phyloP scores from a whole-genome alignment of 345 rosid species.

The Eucalyptus marginata region DNA sequence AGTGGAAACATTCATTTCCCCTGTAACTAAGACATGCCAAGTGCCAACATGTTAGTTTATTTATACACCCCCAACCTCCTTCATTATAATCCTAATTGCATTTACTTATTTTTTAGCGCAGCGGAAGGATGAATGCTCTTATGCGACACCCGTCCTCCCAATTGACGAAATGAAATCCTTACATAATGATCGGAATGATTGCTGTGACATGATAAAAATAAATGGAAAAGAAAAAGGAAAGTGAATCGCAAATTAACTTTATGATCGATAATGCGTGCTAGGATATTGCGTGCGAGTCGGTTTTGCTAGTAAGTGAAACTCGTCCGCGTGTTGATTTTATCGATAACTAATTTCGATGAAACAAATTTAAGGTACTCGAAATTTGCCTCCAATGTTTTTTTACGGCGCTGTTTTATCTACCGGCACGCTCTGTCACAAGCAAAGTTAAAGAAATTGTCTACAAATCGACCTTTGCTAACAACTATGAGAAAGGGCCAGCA shows the following conservation, averaged over 20 bases:
- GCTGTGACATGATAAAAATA: not conserved
- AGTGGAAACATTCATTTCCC: not conserved
- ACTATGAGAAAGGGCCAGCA: not conserved
- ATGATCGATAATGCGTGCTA: not conserved
- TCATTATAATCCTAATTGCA: not conserved
- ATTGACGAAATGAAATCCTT: not conserved
- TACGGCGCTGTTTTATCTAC: not conserved
- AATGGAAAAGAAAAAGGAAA: not conserved
- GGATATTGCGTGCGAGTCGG: not conserved
- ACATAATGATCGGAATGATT: not conserved
- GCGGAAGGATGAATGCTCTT: not conserved
- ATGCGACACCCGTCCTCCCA: rapidly evolving
- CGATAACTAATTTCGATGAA: not conserved
- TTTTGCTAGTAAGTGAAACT: not conserved
- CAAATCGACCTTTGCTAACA: not conserved
- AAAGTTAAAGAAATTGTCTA: not conserved
- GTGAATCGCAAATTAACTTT: not conserved
- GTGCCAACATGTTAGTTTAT: not conserved
- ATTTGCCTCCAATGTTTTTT: not conserved
- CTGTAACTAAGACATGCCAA: not conserved
- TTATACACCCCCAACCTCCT: not conserved
- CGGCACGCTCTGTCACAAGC: not conserved
- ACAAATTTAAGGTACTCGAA: not conserved
- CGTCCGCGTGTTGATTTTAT: not conserved
- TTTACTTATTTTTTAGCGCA: not conserved